Evolutionary conservation across 1,139 yeast genomes (phyloP).

Genomic region (Scheffersomyces parashehatae): DNA sequence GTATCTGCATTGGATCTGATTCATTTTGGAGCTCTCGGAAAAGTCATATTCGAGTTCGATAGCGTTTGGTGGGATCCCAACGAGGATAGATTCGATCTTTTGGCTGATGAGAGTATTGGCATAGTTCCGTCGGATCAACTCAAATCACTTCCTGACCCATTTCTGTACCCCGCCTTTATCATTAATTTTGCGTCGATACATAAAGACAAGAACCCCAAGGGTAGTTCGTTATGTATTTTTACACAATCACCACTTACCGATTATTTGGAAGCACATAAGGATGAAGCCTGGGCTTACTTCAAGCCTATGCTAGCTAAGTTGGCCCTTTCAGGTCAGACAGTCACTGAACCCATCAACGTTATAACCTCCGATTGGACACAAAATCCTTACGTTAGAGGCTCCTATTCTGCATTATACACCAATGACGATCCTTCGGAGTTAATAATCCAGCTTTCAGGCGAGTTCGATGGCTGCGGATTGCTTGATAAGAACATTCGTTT

Average conservation of each 20-base stretch:
- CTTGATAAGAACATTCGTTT: conserved; percentile 52
- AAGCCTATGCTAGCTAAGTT: conserved; percentile 36
- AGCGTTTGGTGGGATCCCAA: conserved; percentile 62
- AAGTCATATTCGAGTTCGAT: conserved; percentile 73
- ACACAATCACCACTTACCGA: conserved; percentile 74
- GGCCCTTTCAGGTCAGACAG: conserved; percentile 11
- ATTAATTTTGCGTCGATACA: conserved; percentile 33
- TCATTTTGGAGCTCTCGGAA: conserved; percentile 75
- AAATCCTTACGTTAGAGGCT: conserved; percentile 69
- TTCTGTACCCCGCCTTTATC: conserved; percentile 30
- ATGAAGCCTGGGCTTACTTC: conserved; percentile 41
- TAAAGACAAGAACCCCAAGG: conserved; percentile 7
- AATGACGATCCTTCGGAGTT: conserved; percentile 70
- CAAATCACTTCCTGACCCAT: conserved; percentile 22
- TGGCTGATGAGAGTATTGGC: conserved; percentile 29
- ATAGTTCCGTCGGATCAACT: neutral
- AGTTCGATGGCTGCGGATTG: conserved; percentile 50
- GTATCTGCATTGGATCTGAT: conserved; percentile 46
- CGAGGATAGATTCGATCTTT: conserved; percentile 52
- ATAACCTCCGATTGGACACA: conserved; percentile 68
- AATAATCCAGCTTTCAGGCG: conserved; percentile 52
- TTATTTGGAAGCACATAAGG: conserved; percentile 37
- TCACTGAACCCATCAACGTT: conserved; percentile 47
- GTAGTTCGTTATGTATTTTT: conserved; percentile 51
- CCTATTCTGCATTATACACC: conserved; percentile 68